These are phyloP conservation scores for Patellifolia procumbens DNA, from an alignment of 179 eudicot species.

Conservation along the genomic window DNA sequence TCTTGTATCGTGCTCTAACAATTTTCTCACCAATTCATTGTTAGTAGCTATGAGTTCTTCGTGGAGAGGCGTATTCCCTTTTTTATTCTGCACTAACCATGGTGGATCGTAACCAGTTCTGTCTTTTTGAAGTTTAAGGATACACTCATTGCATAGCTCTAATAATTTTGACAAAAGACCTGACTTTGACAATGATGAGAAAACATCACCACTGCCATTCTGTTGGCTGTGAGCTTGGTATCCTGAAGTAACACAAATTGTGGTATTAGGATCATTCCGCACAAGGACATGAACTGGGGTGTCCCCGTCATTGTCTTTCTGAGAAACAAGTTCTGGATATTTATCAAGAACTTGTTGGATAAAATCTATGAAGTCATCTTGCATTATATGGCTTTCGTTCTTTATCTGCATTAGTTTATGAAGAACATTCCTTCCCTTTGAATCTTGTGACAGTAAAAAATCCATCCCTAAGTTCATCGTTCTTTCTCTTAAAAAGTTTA, in stretches of 20 bases:
- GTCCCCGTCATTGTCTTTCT: constrained; percentile 2
- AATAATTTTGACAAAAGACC: background rate
- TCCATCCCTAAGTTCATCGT: background rate
- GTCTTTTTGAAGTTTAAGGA: background rate
- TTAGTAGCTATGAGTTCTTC: too few relatives aligned
- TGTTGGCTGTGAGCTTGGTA: too few relatives aligned
- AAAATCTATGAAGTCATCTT: constrained; percentile 9
- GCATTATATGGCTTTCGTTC: background rate
- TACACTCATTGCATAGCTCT: background rate
- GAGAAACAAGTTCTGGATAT: constrained; percentile 10
- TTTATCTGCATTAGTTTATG: background rate
- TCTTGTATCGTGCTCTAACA: background rate
- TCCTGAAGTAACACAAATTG: background rate
- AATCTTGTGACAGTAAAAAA: constrained; percentile 7
- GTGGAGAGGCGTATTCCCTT: constrained; percentile 20
- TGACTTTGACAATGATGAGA: background rate
- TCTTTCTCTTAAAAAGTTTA: background rate
- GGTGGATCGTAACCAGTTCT: background rate
- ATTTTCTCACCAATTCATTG: too few relatives aligned
- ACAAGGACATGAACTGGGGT: constrained; percentile 23
- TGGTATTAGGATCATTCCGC: background rate
- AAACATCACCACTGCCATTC: background rate
- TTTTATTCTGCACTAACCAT: constrained; percentile 8
- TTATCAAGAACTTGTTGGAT: constrained; percentile 10
- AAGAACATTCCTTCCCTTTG: constrained; percentile 16